Evolutionary conservation across 495 filamentous ascomycete species (phyloP), one percentile per base, ranked within the genome.

Genomic region (Penicillium cosmopolitanum): DNA sequence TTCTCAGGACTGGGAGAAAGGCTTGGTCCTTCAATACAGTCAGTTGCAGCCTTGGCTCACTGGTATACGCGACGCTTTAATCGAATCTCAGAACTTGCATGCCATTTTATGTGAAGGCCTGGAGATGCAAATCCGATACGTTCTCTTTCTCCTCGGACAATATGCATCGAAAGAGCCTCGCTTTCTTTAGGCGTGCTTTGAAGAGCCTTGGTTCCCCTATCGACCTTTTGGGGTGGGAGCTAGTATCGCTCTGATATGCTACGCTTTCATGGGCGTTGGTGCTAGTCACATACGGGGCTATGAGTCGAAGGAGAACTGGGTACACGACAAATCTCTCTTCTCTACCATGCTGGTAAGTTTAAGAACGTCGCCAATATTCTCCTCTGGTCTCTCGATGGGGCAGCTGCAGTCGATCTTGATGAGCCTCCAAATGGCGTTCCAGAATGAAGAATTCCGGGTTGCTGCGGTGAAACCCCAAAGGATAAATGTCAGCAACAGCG

Each of bases 191-290:
- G 21, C 19, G 34, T 51, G 21, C 50, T 51, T 51, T 34, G 25
- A 51, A 35, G 11, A 18, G 13, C 5, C 12, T 33, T 2, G 6
- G 23, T 15, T 13, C n/a, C 50, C 50, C 6, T 51, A 51, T 34
- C 50, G 50, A 18, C 50, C 50, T 31, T 51, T 51, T 51, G 50
- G 50, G n/a, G 50, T 34, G 4, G 33, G 50, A 18, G 50, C 50
- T 7, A 50, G 47, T 28, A 25, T 50, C 7, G 47, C 47, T 13
- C 28, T 50, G 23, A 25, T 50, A 19, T 34, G 5, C 21, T 3
- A 1, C 21, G 47, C 47, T 11, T 50, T 50, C 21, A 21, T 28
- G 21, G 47, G 4, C 1, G 5, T 35, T 35, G 12, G 34, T 35
- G 34, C 34, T 35, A 35, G 1, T 1, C 8, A 35, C 8, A 35